Conservation (phyloP, 2,329 filamentous ascomycete genomes). For the Pseudogymnoascus sp. region DNA sequence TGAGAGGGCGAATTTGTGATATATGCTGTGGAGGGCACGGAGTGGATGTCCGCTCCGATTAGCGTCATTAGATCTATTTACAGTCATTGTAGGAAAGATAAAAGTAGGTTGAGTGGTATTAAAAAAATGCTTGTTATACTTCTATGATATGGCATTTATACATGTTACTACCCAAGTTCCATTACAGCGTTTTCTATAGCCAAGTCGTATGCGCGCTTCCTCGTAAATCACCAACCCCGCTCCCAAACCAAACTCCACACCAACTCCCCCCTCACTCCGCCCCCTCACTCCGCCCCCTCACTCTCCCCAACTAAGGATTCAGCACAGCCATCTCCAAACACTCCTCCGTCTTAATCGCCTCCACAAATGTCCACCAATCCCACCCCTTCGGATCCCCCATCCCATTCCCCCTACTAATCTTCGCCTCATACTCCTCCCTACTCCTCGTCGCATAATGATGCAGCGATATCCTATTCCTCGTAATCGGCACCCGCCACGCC, state of each 20-base stretch:
- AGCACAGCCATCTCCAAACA: conserved; percentile 23
- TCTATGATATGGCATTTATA: not conserved
- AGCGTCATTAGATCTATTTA: not conserved
- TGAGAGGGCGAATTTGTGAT: not conserved
- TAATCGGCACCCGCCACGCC: conserved; percentile 24
- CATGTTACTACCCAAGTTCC: not conserved
- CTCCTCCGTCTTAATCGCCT: conserved; percentile 18
- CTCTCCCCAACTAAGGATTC: conserved; percentile 13
- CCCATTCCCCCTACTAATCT: conserved; percentile 23
- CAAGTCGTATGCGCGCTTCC: not conserved
- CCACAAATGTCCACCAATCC: conserved; percentile 19
- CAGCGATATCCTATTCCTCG: conserved; percentile 23
- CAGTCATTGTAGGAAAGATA: not conserved
- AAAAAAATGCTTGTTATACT: not conserved
- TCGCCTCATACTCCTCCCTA: conserved; percentile 25
- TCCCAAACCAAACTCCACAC: not conserved
- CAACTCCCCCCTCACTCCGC: not conserved
- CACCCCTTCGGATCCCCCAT: conserved; percentile 21
- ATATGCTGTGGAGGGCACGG: not conserved
- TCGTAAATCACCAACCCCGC: not conserved
- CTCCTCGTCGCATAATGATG: conserved; percentile 30
- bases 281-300: not conserved
- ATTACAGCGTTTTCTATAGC: not conserved
- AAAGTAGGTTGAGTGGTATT: not conserved
- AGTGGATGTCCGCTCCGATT: not conserved